A percentile compares a stretch with the other conserved stretches of the same genome.
phyloP scores from a whole-genome alignment of 2,329 filamentous ascomycete species.

The Sphaerulina vaccinii region DNA sequence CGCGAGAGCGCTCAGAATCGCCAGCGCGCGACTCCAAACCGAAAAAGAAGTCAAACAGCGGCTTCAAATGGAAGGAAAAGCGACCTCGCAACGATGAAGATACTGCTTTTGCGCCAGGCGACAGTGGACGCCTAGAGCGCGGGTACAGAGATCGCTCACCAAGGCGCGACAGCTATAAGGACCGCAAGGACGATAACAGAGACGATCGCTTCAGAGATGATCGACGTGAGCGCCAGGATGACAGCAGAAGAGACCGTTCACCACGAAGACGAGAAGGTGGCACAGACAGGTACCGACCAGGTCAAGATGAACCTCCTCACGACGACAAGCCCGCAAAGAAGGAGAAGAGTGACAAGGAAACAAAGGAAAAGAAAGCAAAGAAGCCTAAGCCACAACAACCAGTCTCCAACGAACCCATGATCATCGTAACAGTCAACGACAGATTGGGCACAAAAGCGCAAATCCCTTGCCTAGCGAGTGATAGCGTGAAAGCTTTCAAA shows the following conservation, averaged over 20 bases:
- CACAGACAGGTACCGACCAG: constrained; percentile 42
- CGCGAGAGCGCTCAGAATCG: constrained; percentile 32
- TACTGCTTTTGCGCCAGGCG: constrained; percentile 13
- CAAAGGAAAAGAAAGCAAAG: constrained; percentile 30
- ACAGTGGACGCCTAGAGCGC: constrained; percentile 32
- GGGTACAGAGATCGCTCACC: constrained; percentile 39
- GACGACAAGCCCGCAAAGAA: constrained; percentile 8
- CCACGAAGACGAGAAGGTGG: constrained; percentile 37
- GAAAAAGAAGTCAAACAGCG: constrained; percentile 37
- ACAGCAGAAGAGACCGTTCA: constrained; percentile 30
- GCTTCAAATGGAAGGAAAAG: constrained; percentile 42
- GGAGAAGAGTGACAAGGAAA: constrained; percentile 22
- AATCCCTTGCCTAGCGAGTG: constrained; percentile 82
- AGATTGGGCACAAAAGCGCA: constrained; percentile 93
- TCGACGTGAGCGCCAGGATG: constrained; percentile 10
- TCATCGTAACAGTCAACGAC: constrained; percentile 91
- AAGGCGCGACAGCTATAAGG: constrained; percentile 29
- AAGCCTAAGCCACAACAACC: constrained; percentile 28
- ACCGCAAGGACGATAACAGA: constrained; percentile 20
- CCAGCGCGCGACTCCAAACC: constrained; percentile 28
- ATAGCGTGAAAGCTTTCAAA: constrained; percentile 84
- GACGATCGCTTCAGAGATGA: constrained; percentile 11
- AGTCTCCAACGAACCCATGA: constrained; percentile 71
- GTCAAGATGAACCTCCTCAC: constrained; percentile 7
- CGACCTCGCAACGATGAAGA: constrained; percentile 24